Conservation (phyloP, 163 green algal species). For the Chlamydomonas reinhardtii region DNA sequence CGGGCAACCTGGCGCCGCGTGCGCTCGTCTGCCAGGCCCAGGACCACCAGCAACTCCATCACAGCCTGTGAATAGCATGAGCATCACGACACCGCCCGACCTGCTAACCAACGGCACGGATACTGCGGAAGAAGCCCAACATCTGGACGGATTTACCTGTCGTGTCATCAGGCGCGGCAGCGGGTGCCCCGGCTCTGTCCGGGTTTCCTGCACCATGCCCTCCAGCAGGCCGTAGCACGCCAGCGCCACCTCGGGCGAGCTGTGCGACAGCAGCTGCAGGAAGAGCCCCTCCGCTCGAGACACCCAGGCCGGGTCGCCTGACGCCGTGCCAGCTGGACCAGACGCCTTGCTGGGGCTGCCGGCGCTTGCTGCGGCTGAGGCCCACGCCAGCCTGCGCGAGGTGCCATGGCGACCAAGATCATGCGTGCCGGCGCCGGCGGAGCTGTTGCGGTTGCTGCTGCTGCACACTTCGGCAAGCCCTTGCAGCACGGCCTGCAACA, state of each 20-base stretch:
- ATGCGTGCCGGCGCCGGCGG: neutral
- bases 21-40: slow-evolving; percentile 46
- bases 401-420: neutral
- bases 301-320: neutral
- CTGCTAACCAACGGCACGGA: too few species aligned
- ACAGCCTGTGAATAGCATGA: slow-evolving; percentile 14
- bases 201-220: slow-evolving; percentile 27
- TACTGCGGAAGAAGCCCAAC: too few species aligned
- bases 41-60: slow-evolving; percentile 49
- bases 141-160: neutral
- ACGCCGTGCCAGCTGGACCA: neutral
- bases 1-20: slow-evolving; percentile 42
- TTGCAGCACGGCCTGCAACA: slow-evolving; percentile 47
- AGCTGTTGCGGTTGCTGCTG: too few species aligned
- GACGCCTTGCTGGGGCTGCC: neutral
- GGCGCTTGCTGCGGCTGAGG: neutral
- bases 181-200: neutral
- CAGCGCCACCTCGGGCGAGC: slow-evolving; percentile 30
- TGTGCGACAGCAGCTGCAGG: slow-evolving; percentile 48
- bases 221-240: slow-evolving; percentile 52
- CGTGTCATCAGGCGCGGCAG: slow-evolving; percentile 36
- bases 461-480: slow-evolving; percentile 49
- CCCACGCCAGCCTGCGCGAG: neutral
- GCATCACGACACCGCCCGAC: too few species aligned
- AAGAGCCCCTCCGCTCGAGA: slow-evolving; percentile 25